A percentile compares a stretch with the other conserved stretches of the same genome.
Evolutionary conservation across 2,329 filamentous ascomycete genomes (phyloP).

Genomic region (Ophiosphaerella korrae): DNA sequence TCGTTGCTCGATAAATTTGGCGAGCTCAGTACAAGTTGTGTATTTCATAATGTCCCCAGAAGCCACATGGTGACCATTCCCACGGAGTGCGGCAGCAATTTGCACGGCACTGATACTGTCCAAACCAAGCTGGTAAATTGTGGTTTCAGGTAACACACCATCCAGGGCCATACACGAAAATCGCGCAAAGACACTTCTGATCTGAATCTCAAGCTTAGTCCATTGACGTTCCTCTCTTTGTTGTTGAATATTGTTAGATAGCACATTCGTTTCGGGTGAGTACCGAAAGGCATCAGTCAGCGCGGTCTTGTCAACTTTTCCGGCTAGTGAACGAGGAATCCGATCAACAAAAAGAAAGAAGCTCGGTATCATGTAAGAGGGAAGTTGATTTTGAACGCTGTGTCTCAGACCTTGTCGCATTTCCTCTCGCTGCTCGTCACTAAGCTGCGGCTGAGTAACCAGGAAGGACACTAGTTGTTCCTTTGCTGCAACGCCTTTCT

Average conservation of each 20-base stretch:
- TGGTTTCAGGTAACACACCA: conserved; percentile 65
- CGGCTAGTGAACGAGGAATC: conserved; percentile 47
- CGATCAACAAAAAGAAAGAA: conserved; percentile 40
- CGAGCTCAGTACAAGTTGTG: conserved; percentile 42
- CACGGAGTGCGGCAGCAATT: conserved; percentile 70
- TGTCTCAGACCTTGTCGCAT: conserved; percentile 26
- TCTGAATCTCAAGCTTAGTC: conserved; percentile 56
- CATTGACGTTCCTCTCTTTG: conserved; percentile 45
- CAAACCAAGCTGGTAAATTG: conserved; percentile 85
- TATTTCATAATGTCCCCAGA: conserved; percentile 75
- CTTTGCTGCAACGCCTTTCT: conserved; percentile 28
- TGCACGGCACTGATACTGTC: conserved; percentile 90
- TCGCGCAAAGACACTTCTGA: conserved; percentile 63
- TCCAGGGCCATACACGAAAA: conserved; percentile 60
- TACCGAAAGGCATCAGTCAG: conserved; percentile 38
- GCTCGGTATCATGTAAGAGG: conserved; percentile 47
- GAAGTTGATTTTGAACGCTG: conserved; percentile 28
- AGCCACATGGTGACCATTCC: conserved; percentile 62
- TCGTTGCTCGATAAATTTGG: conserved; percentile 19
- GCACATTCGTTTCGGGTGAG: conserved; percentile 8
- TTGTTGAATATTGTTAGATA: neutral
- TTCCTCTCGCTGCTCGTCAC: conserved; percentile 11
- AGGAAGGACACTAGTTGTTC: conserved; percentile 47
- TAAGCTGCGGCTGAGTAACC: conserved; percentile 1
- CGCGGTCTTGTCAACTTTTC: conserved; percentile 48